Evolutionary conservation across 1,284 basidiomycete species (phyloP).

Genomic region (Ceratobasidium papillatum): DNA sequence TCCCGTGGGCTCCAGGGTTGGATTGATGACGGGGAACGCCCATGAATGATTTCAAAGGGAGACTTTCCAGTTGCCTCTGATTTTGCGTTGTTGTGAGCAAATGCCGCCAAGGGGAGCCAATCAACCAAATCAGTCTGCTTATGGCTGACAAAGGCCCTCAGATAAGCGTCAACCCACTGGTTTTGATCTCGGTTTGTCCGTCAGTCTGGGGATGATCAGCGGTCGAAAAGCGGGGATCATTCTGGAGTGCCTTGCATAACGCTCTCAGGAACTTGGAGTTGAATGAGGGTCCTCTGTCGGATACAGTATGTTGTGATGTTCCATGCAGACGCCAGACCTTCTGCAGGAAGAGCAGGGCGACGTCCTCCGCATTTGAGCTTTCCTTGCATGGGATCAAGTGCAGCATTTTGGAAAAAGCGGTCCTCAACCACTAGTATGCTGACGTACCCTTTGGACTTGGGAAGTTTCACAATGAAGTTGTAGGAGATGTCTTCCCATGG

Average conservation of each 20-base stretch:
- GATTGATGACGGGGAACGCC: conserved; percentile 3
- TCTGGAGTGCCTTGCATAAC: conserved; percentile 36
- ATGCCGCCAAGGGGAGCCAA: conserved; percentile 49
- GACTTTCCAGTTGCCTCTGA: neutral
- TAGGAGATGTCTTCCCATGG: conserved; percentile 44
- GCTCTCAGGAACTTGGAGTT: conserved; percentile 46
- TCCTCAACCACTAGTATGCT: conserved; percentile 46
- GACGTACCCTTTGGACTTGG: conserved; percentile 41
- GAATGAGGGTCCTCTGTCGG: conserved; percentile 43
- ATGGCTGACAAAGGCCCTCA: conserved; percentile 13
- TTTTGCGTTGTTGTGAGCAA: conserved; percentile 50
- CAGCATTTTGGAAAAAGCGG: conserved; percentile 45
- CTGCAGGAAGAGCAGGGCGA: conserved; percentile 22
- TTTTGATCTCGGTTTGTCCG: conserved; percentile 38
- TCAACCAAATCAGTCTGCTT: conserved; percentile 34
- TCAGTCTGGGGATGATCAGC: conserved; percentile 47
- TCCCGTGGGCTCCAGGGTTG: neutral
- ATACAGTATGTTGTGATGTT: neutral
- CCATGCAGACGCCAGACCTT: conserved; percentile 39
- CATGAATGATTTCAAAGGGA: conserved; percentile 23
- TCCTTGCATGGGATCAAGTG: conserved; percentile 44
- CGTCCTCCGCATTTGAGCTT: neutral
- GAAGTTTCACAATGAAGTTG: conserved; percentile 46
- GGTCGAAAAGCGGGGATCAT: conserved; percentile 45
- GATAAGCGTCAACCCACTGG: conserved; percentile 34